Evolutionary conservation across 2,329 filamentous ascomycete species (phyloP).

Genomic region (Fusarium austroafricanum): DNA sequence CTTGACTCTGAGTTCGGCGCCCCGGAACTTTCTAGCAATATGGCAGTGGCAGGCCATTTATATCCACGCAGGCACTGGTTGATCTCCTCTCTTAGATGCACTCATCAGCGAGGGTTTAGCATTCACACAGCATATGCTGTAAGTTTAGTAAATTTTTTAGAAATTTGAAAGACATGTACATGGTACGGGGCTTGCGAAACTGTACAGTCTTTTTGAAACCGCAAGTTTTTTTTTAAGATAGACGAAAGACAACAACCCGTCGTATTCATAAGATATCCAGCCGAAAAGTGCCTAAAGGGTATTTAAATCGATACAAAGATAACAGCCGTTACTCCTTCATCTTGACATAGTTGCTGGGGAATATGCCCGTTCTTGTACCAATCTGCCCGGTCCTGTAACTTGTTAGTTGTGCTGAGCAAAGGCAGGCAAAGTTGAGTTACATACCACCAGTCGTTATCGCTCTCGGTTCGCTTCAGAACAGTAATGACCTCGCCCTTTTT

Average conservation of each 20-base stretch:
- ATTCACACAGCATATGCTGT: not conserved
- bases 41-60: too few relatives aligned
- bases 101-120: not conserved
- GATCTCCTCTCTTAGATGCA: not conserved
- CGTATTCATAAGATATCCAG: slow-evolving; percentile 14
- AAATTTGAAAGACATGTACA: not conserved
- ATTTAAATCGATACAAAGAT: slow-evolving; percentile 37
- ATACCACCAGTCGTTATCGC: slow-evolving; percentile 93
- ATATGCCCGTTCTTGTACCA: slow-evolving; percentile 87
- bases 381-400: slow-evolving; percentile 82
- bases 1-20: not conserved
- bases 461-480: slow-evolving; percentile 93
- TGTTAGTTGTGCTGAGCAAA: slow-evolving; percentile 1
- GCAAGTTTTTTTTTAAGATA: not conserved
- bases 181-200: not conserved
- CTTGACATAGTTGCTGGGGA: slow-evolving; percentile 84
- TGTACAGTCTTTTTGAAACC: slow-evolving; percentile 4
- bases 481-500: slow-evolving; percentile 98
- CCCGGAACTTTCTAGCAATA: not conserved
- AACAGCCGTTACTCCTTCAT: slow-evolving; percentile 63
- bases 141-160: not conserved
- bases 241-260: slow-evolving; percentile 14
- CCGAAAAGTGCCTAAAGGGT: slow-evolving; percentile 37
- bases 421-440: slow-evolving; percentile 48
- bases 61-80: not conserved